phyloP scores from a whole-genome alignment of 179 eudicot genomes.

The Beta lomatogona region DNA sequence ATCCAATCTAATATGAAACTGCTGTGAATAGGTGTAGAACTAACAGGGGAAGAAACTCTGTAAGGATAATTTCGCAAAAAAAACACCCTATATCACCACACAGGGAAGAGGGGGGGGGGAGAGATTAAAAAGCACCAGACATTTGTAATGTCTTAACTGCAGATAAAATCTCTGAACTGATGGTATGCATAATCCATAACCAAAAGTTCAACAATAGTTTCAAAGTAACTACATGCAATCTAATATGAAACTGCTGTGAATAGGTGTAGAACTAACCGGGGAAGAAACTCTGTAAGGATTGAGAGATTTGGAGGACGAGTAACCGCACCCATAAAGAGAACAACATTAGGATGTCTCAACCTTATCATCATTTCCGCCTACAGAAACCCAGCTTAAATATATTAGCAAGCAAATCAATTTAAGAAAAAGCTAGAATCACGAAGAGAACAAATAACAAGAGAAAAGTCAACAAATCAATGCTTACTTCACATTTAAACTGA shows the following conservation, averaged over 20 bases:
- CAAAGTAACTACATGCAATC: neutral
- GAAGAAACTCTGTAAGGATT: slow-evolving; percentile 88
- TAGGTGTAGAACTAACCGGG: slow-evolving; percentile 57
- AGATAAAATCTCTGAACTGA: neutral
- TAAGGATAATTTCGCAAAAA: too few relatives aligned
- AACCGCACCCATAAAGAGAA: slow-evolving; percentile 99
- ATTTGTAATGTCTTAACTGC: slow-evolving; percentile 6
- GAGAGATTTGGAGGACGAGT: slow-evolving; percentile 92
- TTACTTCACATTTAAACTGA: slow-evolving; percentile 90
- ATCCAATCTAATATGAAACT: too few relatives aligned
- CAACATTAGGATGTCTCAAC: slow-evolving; percentile 96
- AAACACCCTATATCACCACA: neutral
- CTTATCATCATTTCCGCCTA: slow-evolving; percentile 96
- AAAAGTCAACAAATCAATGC: slow-evolving; percentile 23
- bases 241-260: neutral
- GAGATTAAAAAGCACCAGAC: neutral
- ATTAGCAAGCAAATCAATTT: neutral
- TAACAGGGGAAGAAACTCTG: too few relatives aligned
- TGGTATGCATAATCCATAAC: neutral
- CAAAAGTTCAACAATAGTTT: neutral
- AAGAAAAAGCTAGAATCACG: slow-evolving; percentile 8
- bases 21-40: too few relatives aligned
- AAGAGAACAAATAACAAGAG: neutral
- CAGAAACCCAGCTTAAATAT: slow-evolving; percentile 15
- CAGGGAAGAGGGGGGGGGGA: too few relatives aligned